Percentiles rank a stretch among this genome's conserved stretches.
Conservation (phyloP, 2,329 filamentous ascomycete genomes). For the Dactylonectria macrodidyma region DNA sequence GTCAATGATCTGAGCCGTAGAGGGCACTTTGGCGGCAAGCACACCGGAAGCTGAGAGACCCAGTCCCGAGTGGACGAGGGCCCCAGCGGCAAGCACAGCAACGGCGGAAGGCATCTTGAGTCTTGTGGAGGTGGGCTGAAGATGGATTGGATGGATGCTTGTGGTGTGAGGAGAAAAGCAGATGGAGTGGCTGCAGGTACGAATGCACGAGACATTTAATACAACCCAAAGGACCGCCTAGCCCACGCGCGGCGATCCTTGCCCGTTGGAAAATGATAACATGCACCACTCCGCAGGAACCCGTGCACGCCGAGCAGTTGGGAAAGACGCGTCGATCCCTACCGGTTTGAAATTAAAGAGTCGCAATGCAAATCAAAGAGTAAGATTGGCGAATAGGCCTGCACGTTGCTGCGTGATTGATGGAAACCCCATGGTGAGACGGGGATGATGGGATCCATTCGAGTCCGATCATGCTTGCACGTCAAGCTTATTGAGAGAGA, state of each 20-base stretch:
- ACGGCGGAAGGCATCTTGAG: conserved; percentile 39
- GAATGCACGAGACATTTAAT: conserved; percentile 28
- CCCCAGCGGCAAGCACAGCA: conserved; percentile 37
- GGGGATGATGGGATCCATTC: background rate
- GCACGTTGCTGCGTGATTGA: too few relatives aligned
- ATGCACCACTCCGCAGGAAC: too few relatives aligned
- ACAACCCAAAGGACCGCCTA: conserved; percentile 8
- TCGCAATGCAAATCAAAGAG: conserved; percentile 1
- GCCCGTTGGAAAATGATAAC: too few relatives aligned
- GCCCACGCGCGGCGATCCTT: conserved; percentile 22
- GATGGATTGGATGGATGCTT: conserved; percentile 11
- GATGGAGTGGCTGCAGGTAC: conserved; percentile 10
- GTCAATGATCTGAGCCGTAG: conserved; percentile 40
- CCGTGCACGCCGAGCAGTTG: too few relatives aligned
- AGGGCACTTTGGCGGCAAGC: conserved; percentile 62
- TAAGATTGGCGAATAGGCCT: conserved; percentile 16
- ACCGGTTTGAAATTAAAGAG: conserved; percentile 13
- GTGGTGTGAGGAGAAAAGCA: conserved; percentile 23
- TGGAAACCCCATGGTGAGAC: too few relatives aligned
- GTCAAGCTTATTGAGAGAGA: too few relatives aligned
- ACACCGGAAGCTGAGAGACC: conserved; percentile 26
- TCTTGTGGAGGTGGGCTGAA: background rate
- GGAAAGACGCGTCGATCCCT: too few relatives aligned
- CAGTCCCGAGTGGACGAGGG: conserved; percentile 32
- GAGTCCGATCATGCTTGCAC: background rate